phyloP scores from a whole-genome alignment of 257 asterid genomes.

The Rehmannia glutinosa region DNA sequence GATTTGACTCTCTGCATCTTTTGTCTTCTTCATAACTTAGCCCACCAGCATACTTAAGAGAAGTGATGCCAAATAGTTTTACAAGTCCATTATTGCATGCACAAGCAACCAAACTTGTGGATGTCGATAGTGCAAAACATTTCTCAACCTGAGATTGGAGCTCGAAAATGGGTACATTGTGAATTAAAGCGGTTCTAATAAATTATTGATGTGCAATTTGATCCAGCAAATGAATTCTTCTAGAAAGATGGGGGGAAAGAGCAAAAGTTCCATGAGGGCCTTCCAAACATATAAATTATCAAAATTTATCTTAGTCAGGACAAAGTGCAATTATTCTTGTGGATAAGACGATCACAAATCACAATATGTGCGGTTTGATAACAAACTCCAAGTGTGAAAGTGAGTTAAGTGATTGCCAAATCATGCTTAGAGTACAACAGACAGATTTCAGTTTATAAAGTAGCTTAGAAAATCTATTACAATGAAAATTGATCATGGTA shows the following conservation, averaged over 20 bases:
- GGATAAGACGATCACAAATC: not conserved
- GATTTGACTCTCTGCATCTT: conserved; percentile 30
- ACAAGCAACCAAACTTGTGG: conserved; percentile 60
- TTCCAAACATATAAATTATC: not conserved
- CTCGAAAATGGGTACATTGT: not conserved
- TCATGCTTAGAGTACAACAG: not conserved
- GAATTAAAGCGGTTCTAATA: not conserved
- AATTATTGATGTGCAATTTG: not conserved
- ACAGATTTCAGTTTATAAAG: not conserved
- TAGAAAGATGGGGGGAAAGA: conserved; percentile 1
- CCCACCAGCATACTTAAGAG: conserved; percentile 51
- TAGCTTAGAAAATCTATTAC: not conserved
- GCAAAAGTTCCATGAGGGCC: not conserved
- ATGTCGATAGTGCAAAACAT: conserved; percentile 55
- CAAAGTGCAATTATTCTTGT: not conserved
- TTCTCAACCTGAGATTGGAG: conserved; percentile 53
- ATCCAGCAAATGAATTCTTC: not conserved
- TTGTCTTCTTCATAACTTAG: conserved; percentile 45
- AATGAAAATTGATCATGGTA: not conserved
- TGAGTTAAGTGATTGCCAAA: conserved; percentile 8
- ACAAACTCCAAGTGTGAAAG: conserved; percentile 6
- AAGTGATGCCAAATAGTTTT: conserved; percentile 34
- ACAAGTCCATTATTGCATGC: conserved; percentile 70
- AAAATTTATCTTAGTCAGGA: not conserved
- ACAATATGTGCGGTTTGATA: not conserved